These are phyloP conservation scores for Emmonsiellopsis sp. DNA, from an alignment of 2,329 filamentous ascomycete genomes.

Conservation along the genomic window DNA sequence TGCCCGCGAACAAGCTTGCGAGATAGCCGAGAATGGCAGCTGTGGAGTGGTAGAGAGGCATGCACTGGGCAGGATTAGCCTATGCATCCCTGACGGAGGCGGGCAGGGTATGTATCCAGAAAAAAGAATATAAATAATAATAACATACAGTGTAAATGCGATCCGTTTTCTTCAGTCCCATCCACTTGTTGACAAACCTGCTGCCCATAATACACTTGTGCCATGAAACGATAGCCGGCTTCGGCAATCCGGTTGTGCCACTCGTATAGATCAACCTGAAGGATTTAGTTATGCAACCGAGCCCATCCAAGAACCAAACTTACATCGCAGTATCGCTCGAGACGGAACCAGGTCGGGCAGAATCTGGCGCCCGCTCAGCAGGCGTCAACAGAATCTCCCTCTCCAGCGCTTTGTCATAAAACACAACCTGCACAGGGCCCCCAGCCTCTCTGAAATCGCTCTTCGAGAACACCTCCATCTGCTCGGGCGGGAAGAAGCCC, in stretches of 20 bases:
- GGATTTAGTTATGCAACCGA: neutral
- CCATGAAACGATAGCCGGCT: slow-evolving; percentile 70
- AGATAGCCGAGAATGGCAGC: slow-evolving; percentile 62
- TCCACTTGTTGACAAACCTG: slow-evolving; percentile 46
- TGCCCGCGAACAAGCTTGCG: slow-evolving; percentile 50
- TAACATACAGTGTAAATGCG: slow-evolving; percentile 62
- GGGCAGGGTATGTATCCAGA: neutral
- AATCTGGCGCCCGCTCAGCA: slow-evolving; percentile 51
- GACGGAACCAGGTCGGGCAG: slow-evolving; percentile 43
- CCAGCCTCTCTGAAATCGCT: slow-evolving; percentile 31
- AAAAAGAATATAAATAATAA: neutral
- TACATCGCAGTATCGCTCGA: slow-evolving; percentile 47
- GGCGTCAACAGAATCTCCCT: slow-evolving; percentile 44
- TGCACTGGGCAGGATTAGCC: slow-evolving; percentile 45
- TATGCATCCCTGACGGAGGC: slow-evolving; percentile 3
- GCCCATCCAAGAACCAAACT: neutral
- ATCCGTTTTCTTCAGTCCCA: slow-evolving; percentile 53
- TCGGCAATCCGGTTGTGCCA: slow-evolving; percentile 76
- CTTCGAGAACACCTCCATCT: slow-evolving; percentile 31
- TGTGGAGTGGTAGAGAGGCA: slow-evolving; percentile 84
- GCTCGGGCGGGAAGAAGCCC: slow-evolving; percentile 38
- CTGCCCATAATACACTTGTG: slow-evolving; percentile 51
- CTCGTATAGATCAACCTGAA: slow-evolving; percentile 70
- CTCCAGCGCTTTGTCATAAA: slow-evolving; percentile 53
- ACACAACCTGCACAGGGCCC: slow-evolving; percentile 47